These are phyloP conservation scores for Fusarium irregulare DNA, from an alignment of 2,329 filamentous ascomycete genomes.

Conservation along the genomic window DNA sequence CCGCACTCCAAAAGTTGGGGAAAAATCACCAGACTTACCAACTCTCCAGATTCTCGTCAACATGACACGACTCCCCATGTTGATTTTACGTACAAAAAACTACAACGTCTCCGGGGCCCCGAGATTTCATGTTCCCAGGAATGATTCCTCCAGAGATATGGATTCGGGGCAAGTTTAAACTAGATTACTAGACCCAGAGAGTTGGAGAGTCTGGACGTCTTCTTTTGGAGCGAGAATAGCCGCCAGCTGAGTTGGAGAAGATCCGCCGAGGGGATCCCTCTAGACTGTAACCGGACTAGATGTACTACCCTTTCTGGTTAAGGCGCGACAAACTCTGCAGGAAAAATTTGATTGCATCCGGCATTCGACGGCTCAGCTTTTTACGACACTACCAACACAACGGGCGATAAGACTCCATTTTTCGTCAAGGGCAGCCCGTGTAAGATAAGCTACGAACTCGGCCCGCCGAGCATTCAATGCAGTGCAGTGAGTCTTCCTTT, in stretches of 20 bases:
- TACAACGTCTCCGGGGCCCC: slow-evolving; percentile 22
- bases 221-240: slow-evolving; percentile 24
- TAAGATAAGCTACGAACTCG: slow-evolving; percentile 32
- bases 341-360: slow-evolving; percentile 16
- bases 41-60: slow-evolving; percentile 4
- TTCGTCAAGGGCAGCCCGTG: neutral
- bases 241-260: slow-evolving; percentile 30
- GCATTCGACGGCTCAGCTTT: slow-evolving; percentile 27
- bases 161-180: slow-evolving; percentile 9
- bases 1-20: slow-evolving; percentile 24
- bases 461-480: slow-evolving; percentile 5
- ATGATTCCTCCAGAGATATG: neutral
- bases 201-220: slow-evolving; percentile 3
- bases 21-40: slow-evolving; percentile 6
- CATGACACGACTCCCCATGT: slow-evolving; percentile 9
- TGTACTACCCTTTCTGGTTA: neutral
- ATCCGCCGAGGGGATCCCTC: slow-evolving; percentile 1
- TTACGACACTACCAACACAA: neutral
- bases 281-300: neutral
- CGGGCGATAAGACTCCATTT: slow-evolving; percentile 17
- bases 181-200: neutral
- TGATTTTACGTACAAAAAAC: slow-evolving; percentile 21
- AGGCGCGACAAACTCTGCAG: slow-evolving; percentile 31
- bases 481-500: neutral
- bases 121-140: slow-evolving; percentile 15